These are phyloP conservation scores for Oryza glumipatula DNA, from an alignment of 176 grass and related monocot species.

Conservation along the genomic window DNA sequence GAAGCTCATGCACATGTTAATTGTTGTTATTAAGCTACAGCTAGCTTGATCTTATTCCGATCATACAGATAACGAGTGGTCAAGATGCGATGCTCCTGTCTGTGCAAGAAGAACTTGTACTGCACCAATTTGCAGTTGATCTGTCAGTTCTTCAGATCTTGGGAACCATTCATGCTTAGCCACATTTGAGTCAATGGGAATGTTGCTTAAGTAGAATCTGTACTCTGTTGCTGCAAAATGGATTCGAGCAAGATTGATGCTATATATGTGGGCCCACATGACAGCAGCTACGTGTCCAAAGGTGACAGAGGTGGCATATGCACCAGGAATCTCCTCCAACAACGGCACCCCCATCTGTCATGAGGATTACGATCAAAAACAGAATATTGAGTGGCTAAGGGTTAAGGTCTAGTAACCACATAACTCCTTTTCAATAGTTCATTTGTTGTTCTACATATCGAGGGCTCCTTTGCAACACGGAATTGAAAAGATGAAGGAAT, in stretches of 20 bases:
- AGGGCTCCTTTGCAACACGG: no score
- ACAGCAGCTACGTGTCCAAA: neutral
- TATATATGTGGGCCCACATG: neutral
- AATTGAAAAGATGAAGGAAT: no score
- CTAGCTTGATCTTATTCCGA: neutral
- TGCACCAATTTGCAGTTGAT: neutral
- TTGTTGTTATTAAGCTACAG: neutral
- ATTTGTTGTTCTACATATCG: neutral
- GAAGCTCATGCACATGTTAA: neutral
- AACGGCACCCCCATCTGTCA: neutral
- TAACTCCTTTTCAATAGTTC: neutral
- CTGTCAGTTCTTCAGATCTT: neutral
- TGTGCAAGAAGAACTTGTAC: neutral
- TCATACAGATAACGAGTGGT: neutral
- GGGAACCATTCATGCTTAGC: neutral
- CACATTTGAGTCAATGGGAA: neutral
- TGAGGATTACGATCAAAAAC: no score
- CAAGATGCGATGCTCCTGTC: no score
- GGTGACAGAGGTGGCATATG: neutral
- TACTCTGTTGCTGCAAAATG: neutral
- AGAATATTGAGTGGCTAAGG: neutral
- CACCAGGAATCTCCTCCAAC: neutral
- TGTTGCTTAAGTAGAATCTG: neutral
- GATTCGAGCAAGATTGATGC: neutral
- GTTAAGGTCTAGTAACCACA: neutral